Base-by-base conservation (phyloP, 2,329 filamentous ascomycete species). In the Corynespora cassiicola region DNA sequence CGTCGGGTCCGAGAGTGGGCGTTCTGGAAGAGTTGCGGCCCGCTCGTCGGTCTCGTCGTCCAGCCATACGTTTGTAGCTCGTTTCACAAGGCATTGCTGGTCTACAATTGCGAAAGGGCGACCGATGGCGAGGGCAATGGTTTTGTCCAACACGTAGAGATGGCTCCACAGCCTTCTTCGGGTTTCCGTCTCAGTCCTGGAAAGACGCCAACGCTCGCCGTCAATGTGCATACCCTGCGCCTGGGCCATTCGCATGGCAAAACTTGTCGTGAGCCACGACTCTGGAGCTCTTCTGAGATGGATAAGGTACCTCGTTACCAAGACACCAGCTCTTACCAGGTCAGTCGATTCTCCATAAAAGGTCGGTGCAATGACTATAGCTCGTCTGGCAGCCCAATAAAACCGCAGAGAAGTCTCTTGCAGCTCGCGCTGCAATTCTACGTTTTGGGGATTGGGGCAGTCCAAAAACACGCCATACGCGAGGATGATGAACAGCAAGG, bases 211-310 rank as follows among this genome's bases (percentile, higher is more conserved):
- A 11, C 64, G 54, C 39, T 68, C 65, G 6, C 70, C 70, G 41
- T 73, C 71, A 15, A 73, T 67, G 36, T 73, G 70, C 56, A 73
- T 71, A 1, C 70, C 70, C 34, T 73, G 70, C 0, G 68, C 70
- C 39, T 71, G 68, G 5, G 70, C 71, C 65, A 73, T 70, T 10
- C 70, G 66, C 49, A 72, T 69, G 1, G 70, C 70, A 27, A 73
- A 72, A 42, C 69, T 68, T 4, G 63, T 63, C 1, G 70, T 73
- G 2, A 73, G 58, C 70, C 70, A 73, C 5, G 61, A 62, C 41
- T 73, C 70, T 0, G 69, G 58, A 1, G 65, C 61, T 27, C 69
- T 60, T 18, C 66, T 53, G n/a, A 65, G 47, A 31, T 71, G 70
- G 15, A 72, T 63, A 11, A 71, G 55, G 45, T 73, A 73, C 0